A percentile compares a stretch with the other conserved stretches of the same genome.
Evolutionary conservation across 2,329 filamentous ascomycete species (phyloP).

Genomic region (Fusarium sp.): DNA sequence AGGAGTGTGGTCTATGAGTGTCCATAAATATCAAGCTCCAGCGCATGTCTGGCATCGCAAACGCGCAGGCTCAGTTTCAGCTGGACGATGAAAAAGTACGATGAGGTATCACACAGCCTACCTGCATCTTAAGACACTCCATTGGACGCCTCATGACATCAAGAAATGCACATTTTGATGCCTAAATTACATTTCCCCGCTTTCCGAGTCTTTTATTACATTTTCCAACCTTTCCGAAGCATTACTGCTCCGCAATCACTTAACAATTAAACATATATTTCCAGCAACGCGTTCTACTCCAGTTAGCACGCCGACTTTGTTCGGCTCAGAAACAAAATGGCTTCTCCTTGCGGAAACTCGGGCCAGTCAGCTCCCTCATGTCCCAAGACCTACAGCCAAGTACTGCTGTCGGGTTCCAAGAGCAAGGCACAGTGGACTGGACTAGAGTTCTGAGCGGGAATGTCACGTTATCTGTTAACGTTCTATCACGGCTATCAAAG

Average conservation of each 20-base stretch:
- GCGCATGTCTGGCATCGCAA: not conserved
- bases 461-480: rapidly evolving
- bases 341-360: rapidly evolving
- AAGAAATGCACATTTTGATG: not conserved
- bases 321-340: not conserved
- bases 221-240: rapidly evolving
- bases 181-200: not conserved
- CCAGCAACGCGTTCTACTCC: too few species aligned
- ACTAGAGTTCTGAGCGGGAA: rapidly evolving
- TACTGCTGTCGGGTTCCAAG: rapidly evolving
- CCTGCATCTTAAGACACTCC: rapidly evolving
- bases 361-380: rapidly evolving
- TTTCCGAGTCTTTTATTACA: rapidly evolving
- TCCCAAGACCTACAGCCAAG: rapidly evolving
- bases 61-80: rapidly evolving
- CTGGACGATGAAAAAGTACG: not conserved
- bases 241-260: rapidly evolving
- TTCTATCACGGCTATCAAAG: rapidly evolving
- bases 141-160: not conserved
- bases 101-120: not conserved
- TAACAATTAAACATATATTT: not conserved
- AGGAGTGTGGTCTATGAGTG: rapidly evolving
- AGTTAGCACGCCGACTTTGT: too few species aligned
- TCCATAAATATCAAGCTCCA: rapidly evolving
- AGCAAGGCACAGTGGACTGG: not conserved